A percentile compares a stretch with the other conserved stretches of the same genome.
phyloP scores from a whole-genome alignment of 2,329 filamentous ascomycete species.

The Diaporthe citrichinensis region DNA sequence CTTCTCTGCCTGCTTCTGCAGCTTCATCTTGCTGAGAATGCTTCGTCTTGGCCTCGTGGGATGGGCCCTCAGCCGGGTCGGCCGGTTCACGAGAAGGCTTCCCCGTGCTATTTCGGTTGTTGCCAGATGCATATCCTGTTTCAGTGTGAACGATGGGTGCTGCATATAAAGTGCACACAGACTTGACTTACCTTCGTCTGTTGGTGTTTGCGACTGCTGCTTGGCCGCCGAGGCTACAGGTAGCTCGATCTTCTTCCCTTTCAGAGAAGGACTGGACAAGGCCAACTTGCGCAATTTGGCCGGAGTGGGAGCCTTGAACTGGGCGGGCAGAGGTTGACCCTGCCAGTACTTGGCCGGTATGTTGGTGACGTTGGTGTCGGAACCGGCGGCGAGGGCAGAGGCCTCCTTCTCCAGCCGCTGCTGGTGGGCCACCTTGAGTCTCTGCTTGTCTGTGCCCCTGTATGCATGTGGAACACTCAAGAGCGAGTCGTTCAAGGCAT shows the following conservation, averaged over 20 bases:
- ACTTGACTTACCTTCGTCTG: neutral
- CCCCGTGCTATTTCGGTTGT: too few relatives aligned
- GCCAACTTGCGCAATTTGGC: neutral
- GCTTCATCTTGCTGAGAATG: neutral
- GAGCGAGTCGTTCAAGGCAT: neutral
- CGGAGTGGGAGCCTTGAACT: neutral
- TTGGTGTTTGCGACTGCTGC: neutral
- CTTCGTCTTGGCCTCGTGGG: too few relatives aligned
- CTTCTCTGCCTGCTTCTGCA: neutral
- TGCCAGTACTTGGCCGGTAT: constrained; percentile 26
- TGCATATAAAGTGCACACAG: neutral
- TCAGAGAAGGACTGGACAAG: neutral
- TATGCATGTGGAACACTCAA: neutral
- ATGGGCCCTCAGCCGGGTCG: too few relatives aligned
- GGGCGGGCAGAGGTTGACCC: neutral
- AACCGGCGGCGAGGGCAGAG: neutral
- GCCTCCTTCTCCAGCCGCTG: neutral
- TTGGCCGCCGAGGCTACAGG: neutral
- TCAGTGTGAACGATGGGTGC: neutral
- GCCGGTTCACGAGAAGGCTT: too few relatives aligned
- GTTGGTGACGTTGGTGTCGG: neutral
- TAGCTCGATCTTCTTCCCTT: neutral
- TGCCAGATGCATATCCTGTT: neutral
- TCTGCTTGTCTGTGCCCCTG: neutral
- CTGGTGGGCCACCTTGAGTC: neutral